These are phyloP conservation scores for Emydomyces testavorans DNA, from an alignment of 2,329 filamentous ascomycete genomes.

Conservation along the genomic window DNA sequence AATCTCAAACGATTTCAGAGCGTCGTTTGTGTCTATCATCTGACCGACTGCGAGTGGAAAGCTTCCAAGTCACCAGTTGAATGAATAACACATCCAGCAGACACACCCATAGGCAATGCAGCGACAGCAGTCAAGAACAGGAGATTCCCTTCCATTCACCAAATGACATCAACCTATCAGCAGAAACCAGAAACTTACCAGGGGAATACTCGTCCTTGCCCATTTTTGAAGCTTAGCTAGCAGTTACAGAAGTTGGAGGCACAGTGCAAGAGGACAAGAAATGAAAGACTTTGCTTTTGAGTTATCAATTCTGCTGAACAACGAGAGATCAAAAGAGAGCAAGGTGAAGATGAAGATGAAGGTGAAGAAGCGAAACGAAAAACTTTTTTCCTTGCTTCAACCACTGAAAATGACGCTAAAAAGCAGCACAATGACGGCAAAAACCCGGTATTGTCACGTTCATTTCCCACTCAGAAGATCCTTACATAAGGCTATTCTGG, in stretches of 20 bases:
- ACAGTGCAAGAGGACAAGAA: constrained; percentile 24
- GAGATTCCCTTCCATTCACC: background rate
- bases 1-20: too few species aligned
- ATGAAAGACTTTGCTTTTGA: constrained; percentile 14
- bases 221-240: constrained; percentile 25
- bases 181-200: constrained; percentile 30
- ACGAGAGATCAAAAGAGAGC: constrained; percentile 6
- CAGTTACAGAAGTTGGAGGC: constrained; percentile 14
- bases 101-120: background rate
- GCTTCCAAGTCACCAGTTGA: too few species aligned
- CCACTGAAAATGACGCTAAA: constrained; percentile 1
- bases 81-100: background rate
- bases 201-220: constrained; percentile 37
- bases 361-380: constrained; percentile 11
- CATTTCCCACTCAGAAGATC: background rate
- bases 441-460: background rate
- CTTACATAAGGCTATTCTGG: constrained; percentile 1
- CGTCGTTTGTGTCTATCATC: too few species aligned
- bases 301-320: background rate
- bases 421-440: constrained; percentile 3
- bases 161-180: background rate
- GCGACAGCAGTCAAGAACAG: background rate
- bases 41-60: too few species aligned
- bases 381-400: constrained; percentile 8
- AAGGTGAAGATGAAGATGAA: background rate